These are phyloP conservation scores for Neurospora crassa DNA, from an alignment of 2,329 filamentous ascomycete genomes.

Conservation along the genomic window DNA sequence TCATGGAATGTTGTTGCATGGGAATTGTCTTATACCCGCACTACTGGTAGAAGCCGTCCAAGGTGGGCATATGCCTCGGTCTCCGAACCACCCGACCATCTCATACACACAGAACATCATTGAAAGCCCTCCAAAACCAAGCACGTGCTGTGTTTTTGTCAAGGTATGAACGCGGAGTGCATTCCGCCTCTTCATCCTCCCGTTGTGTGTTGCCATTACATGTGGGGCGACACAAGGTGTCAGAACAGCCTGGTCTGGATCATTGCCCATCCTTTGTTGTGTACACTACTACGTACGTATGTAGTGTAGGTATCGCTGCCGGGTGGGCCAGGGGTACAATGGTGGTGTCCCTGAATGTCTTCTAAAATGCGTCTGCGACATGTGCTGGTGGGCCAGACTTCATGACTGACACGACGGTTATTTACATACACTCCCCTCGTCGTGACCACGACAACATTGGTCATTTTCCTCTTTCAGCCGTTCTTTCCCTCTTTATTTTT, in stretches of 20 bases:
- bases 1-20: too few species aligned
- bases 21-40: background rate
- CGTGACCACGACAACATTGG: background rate
- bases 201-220: background rate
- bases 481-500: background rate
- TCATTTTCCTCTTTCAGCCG: background rate
- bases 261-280: background rate
- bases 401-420: background rate
- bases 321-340: background rate
- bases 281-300: too few species aligned
- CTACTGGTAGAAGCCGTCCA: background rate
- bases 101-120: background rate
- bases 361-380: background rate
- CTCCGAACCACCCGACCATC: background rate
- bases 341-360: background rate
- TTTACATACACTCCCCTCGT: background rate
- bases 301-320: background rate
- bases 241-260: background rate
- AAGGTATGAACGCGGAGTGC: background rate
- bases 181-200: background rate
- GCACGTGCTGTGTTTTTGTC: background rate
- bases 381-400: background rate
- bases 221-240: background rate
- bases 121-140: background rate
- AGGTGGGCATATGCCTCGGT: background rate